Conservation (phyloP, 805 yeast genomes). For the Wickerhamomyces canadensis region DNA sequence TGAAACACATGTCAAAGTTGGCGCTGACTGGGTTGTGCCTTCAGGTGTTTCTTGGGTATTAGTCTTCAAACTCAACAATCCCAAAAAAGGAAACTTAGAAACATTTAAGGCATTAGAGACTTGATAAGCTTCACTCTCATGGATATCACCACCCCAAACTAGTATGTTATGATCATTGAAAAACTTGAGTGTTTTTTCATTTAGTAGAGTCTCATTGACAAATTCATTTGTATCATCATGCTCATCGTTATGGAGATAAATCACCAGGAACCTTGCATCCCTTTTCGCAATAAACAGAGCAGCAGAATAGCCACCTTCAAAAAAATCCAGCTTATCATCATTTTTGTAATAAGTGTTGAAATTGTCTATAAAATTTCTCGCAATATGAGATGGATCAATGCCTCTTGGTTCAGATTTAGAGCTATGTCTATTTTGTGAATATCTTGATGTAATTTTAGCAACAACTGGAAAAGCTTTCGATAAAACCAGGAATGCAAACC, state of each 20-base stretch:
- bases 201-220: slow-evolving; percentile 48
- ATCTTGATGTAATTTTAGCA: slow-evolving; percentile 30
- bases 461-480: slow-evolving; percentile 31
- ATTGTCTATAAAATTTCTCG: slow-evolving; percentile 42
- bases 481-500: slow-evolving; percentile 22
- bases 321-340: slow-evolving; percentile 30
- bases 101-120: slow-evolving; percentile 70
- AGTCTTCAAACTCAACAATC: slow-evolving; percentile 65
- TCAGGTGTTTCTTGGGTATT: slow-evolving; percentile 44
- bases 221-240: slow-evolving; percentile 57
- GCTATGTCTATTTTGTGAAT: slow-evolving; percentile 33
- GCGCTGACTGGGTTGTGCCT: slow-evolving; percentile 46
- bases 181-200: slow-evolving; percentile 42
- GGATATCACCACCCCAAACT: slow-evolving; percentile 85
- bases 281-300: slow-evolving; percentile 68
- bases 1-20: slow-evolving; percentile 55
- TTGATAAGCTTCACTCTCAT: slow-evolving; percentile 79
- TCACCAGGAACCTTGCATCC: slow-evolving; percentile 65
- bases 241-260: slow-evolving; percentile 67
- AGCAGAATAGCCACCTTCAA: slow-evolving; percentile 74
- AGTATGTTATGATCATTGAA: slow-evolving; percentile 47
- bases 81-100: slow-evolving; percentile 76
- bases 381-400: slow-evolving; percentile 48
- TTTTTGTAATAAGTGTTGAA: slow-evolving; percentile 41
- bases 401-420: slow-evolving; percentile 29